These are phyloP conservation scores for Scheffersomyces lignicola DNA, from an alignment of 1,139 yeast genomes.

Conservation along the genomic window DNA sequence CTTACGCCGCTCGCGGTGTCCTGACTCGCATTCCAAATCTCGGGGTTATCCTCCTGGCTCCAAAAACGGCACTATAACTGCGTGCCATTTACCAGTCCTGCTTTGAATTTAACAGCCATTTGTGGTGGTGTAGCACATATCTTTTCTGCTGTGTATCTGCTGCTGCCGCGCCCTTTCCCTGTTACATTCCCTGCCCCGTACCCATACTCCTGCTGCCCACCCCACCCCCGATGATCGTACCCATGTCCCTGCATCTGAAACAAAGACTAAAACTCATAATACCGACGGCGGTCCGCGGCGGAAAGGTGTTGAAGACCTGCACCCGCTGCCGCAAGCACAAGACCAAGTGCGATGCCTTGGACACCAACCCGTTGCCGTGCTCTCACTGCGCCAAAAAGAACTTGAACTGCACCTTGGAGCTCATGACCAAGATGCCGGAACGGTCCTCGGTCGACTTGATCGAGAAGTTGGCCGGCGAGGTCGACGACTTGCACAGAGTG, in stretches of 20 bases:
- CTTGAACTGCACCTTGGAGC: slow-evolving; percentile 52
- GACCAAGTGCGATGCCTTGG: slow-evolving; percentile 60
- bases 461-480: slow-evolving; percentile 31
- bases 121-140: no score
- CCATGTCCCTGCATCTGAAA: slow-evolving; percentile 21
- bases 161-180: no score
- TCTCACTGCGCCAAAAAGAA: slow-evolving; percentile 55
- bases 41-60: neutral
- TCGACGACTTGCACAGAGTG: slow-evolving; percentile 15
- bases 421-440: slow-evolving; percentile 27
- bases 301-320: slow-evolving; percentile 54
- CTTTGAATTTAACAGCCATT: neutral
- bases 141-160: no score
- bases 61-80: neutral
- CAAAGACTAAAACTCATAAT: slow-evolving; percentile 23
- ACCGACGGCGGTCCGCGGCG: slow-evolving; percentile 17
- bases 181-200: no score
- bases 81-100: neutral
- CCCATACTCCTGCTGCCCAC: no score
- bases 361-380: slow-evolving; percentile 56
- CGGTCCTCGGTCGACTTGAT: slow-evolving; percentile 30
- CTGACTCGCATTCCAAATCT: no score
- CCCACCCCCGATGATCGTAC: slow-evolving; percentile 12
- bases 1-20: no score
- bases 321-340: slow-evolving; percentile 64